Evolutionary conservation across 306 rosid genomes (phyloP).

Genomic region (Hippophae rhamnoides): DNA sequence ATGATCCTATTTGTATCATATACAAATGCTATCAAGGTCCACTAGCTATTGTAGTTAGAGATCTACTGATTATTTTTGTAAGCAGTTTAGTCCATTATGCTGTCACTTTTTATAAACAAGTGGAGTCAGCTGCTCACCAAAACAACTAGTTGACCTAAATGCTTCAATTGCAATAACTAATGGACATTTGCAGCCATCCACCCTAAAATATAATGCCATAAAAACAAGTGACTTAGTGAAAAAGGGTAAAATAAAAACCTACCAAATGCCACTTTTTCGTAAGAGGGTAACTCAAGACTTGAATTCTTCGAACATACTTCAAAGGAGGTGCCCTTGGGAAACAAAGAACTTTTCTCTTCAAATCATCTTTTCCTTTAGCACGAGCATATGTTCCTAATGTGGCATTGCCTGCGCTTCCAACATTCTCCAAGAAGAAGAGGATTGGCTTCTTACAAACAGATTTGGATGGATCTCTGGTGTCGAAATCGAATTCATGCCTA

Average conservation of each 20-base stretch:
- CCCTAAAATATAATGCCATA: neutral
- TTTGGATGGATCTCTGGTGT: conserved; percentile 51
- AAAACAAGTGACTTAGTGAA: conserved; percentile 3
- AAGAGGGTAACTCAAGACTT: conserved; percentile 39
- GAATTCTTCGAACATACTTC: conserved; percentile 34
- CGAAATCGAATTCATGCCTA: conserved; percentile 55
- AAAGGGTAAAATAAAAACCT: conserved; percentile 16
- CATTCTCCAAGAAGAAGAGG: conserved; percentile 51
- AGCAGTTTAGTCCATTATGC: too few species aligned
- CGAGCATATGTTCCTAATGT: conserved; percentile 51
- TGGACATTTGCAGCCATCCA: neutral
- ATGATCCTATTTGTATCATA: neutral
- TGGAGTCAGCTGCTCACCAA: neutral
- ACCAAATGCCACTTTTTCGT: conserved; percentile 71
- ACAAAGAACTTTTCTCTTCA: conserved; percentile 51
- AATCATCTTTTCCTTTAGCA: conserved; percentile 39
- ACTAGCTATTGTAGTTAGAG: neutral
- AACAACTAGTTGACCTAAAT: too few species aligned
- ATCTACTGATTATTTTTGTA: neutral
- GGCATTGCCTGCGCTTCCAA: conserved; percentile 34
- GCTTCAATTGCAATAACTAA: too few species aligned
- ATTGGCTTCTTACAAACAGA: conserved; percentile 61
- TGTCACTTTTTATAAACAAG: neutral
- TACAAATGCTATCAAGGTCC: neutral
- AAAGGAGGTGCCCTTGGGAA: conserved; percentile 44